Evolutionary conservation across 495 filamentous ascomycete species (phyloP).

Genomic region (Thermochaetoides thermophila): DNA sequence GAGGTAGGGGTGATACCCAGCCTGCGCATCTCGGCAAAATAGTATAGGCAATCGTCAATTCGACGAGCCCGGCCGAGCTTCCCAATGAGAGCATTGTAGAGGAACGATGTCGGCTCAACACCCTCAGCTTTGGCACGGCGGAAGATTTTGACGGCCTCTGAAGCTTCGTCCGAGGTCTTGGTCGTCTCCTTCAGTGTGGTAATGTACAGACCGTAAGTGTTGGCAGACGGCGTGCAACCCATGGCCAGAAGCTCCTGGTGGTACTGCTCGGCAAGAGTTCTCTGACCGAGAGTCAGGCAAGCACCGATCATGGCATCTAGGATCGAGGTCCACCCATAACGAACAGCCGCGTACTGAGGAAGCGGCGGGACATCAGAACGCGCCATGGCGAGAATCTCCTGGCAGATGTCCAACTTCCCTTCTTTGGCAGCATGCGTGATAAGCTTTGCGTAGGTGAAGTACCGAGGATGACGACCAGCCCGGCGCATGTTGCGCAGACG

Average conservation of each 20-base stretch:
- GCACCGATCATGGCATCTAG: conserved; percentile 93
- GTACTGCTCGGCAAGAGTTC: conserved; percentile 62
- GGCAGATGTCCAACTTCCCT: conserved; percentile 59
- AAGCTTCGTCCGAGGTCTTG: conserved; percentile 94
- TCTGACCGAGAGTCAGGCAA: conserved; percentile 71
- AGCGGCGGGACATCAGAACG: conserved; percentile 72
- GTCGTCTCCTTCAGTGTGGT: conserved; percentile 92
- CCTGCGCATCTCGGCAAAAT: conserved; percentile 92
- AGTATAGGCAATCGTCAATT: conserved; percentile 94
- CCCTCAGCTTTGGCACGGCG: conserved; percentile 84
- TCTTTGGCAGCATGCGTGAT: conserved; percentile 80
- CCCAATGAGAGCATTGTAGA: conserved; percentile 96
- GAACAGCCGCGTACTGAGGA: conserved; percentile 64
- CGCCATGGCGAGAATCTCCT: conserved; percentile 79
- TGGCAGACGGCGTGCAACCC: conserved; percentile 81
- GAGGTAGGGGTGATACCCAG: conserved; percentile 89
- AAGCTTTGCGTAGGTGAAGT: conserved; percentile 90
- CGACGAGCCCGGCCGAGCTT: conserved; percentile 95
- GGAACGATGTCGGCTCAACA: conserved; percentile 87
- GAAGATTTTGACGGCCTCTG: conserved; percentile 94
- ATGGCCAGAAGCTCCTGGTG: conserved; percentile 82
- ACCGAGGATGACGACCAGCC: conserved; percentile 77
- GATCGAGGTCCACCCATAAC: conserved; percentile 89
- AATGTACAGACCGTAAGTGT: conserved; percentile 96
- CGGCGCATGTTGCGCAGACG: conserved; percentile 88